phyloP scores from a whole-genome alignment of 345 rosid species.

The Erodium maritimum region DNA sequence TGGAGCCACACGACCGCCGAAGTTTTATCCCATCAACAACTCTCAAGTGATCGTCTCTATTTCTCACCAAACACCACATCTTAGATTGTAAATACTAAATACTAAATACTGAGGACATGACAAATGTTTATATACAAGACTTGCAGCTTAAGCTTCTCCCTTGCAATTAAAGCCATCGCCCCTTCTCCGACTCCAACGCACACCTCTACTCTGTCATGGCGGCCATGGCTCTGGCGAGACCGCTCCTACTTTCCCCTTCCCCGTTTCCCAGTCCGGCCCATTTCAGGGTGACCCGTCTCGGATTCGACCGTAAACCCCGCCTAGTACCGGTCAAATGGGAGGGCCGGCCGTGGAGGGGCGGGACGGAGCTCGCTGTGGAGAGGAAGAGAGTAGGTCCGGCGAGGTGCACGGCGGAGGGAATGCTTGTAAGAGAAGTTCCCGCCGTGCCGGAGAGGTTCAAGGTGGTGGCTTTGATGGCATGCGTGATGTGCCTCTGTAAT shows the following conservation, averaged over 20 bases:
- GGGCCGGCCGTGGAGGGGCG: slow-evolving; percentile 5
- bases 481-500: slow-evolving; percentile 81
- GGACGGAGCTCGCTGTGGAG: slow-evolving; percentile 1
- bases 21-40: too few relatives aligned
- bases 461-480: slow-evolving; percentile 71
- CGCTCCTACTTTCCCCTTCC: background rate
- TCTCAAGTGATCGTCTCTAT: too few relatives aligned
- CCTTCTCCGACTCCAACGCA: too few relatives aligned
- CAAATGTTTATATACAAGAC: too few relatives aligned
- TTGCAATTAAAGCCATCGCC: too few relatives aligned
- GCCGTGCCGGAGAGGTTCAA: slow-evolving; percentile 66
- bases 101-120: too few relatives aligned
- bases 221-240: background rate
- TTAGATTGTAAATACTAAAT: too few relatives aligned
- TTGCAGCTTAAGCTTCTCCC: too few relatives aligned
- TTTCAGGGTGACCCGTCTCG: slow-evolving; percentile 15
- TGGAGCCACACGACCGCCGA: too few relatives aligned
- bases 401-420: slow-evolving; percentile 63
- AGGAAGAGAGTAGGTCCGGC: slow-evolving; percentile 6
- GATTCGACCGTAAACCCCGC: slow-evolving; percentile 10
- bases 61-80: too few relatives aligned
- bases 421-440: slow-evolving; percentile 19
- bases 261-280: background rate
- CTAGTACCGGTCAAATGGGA: slow-evolving; percentile 11
- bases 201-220: background rate